Conservation (phyloP, 139 green algal species). For the Chlorella ohadii region DNA sequence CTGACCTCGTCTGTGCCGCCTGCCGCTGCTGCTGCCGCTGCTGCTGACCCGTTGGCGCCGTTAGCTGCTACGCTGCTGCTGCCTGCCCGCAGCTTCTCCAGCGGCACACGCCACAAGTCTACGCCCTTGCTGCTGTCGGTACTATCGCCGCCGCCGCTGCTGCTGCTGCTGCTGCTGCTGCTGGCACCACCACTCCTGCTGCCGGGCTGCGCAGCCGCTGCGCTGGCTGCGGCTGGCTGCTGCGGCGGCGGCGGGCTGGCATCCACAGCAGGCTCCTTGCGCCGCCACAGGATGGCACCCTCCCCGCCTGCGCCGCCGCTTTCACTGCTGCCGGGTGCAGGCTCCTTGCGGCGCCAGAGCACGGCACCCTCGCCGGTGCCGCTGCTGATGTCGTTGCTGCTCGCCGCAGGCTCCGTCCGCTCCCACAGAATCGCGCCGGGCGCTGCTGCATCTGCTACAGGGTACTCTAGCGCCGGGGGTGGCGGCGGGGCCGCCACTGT, state of each 20-base stretch:
- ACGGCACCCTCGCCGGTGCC: neutral
- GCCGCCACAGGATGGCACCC: constrained; percentile 8
- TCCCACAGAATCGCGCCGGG: no score
- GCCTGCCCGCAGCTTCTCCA: neutral
- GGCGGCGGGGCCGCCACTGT: neutral
- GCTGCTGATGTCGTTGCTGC: neutral
- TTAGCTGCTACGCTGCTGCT: neutral
- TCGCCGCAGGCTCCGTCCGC: neutral
- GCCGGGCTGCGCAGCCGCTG: neutral
- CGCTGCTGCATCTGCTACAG: neutral
- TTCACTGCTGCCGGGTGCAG: neutral
- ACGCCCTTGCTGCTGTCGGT: neutral
- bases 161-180: neutral
- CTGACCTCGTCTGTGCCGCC: neutral
- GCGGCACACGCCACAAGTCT: constrained; percentile 18
- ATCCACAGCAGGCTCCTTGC: neutral
- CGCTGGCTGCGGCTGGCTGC: neutral
- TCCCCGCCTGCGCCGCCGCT: neutral
- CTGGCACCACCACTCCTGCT: neutral
- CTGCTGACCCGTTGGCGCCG: neutral
- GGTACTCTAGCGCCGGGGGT: no score
- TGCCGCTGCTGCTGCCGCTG: neutral
- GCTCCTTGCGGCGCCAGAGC: neutral
- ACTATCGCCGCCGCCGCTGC: neutral
- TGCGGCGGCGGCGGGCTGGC: neutral